Base-by-base conservation (phyloP, 305 asterid genomes). In the Fraxinus albicans region DNA sequence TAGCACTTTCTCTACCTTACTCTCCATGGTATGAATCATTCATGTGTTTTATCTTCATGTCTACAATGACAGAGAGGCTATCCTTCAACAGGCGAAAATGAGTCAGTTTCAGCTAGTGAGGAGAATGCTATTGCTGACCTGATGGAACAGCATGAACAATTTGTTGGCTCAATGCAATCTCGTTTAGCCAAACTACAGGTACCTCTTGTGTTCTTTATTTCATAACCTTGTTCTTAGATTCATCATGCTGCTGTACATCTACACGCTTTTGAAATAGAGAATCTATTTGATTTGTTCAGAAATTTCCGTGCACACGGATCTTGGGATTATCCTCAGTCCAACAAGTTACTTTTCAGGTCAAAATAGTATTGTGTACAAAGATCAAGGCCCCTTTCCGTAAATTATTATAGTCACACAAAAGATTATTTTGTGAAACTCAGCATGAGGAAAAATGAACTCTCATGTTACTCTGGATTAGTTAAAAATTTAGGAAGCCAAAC, bases 121-220 rank as follows among this genome's bases (percentile, higher is more conserved):
- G 99, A 95, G 90, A 98, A 90, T 86, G 89, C 90, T 72, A 86
- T 95, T 85, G 88, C 91, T 75, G 95, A 92, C 87, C 55, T 95
- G 90, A 87, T 96, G 91, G 94, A 93, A 83, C 89, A 83, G 83
- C 99, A 96, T 38, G 92, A 87, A 85, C 96, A 90, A 77, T 96
- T 96, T 87, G 87, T 93, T 74, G 90, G 94, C 83, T 92, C 93
- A 87, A 95, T 95, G 98, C 95, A 88, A 81, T 85, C 98, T 82
- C 98, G 98, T 83, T 85, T 95, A 82, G 89, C 92, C 82, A 97
- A 97, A 90, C 87, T 97, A 79, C 95, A 97, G 97, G 98, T 94
- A 89, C 79, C 44, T 86, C 29, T 40, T 47, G 67, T 83, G 70
- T 36, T 58, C 83, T 15, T 50, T 76, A 15, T 67, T 38, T 78